Evolutionary conservation across 2,329 filamentous ascomycete species (phyloP).

Genomic region (Diaporthe sp.): DNA sequence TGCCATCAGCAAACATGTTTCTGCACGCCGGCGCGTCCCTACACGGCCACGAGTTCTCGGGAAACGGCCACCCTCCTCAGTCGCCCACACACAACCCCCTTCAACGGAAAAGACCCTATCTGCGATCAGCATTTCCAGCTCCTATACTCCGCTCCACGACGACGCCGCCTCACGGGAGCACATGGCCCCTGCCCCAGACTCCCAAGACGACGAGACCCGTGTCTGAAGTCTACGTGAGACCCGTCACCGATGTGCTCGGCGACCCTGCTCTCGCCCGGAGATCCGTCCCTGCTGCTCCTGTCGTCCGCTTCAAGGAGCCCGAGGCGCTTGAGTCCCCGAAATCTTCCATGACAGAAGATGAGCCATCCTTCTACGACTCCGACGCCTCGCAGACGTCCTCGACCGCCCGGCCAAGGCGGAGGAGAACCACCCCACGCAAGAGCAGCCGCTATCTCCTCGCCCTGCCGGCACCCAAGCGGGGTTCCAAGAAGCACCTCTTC

Average conservation of each 20-base stretch:
- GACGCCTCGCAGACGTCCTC: conserved; percentile 45
- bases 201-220: conserved; percentile 22
- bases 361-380: conserved; percentile 55
- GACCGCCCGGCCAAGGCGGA: conserved; percentile 41
- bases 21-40: conserved; percentile 68
- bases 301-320: conserved; percentile 59
- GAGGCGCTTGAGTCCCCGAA: conserved; percentile 40
- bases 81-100: conserved; percentile 44
- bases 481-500: conserved; percentile 72
- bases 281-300: conserved; percentile 38
- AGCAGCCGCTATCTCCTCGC: conserved; percentile 75
- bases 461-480: conserved; percentile 70
- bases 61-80: conserved; percentile 43
- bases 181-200: conserved; percentile 24
- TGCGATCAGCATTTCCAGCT: conserved; percentile 54
- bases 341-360: conserved; percentile 59
- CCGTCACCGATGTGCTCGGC: conserved; percentile 51
- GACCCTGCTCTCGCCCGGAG: conserved; percentile 34
- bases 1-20: conserved; percentile 58
- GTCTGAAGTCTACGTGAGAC: conserved; percentile 39
- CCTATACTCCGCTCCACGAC: conserved; percentile 44
- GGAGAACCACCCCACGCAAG: conserved; percentile 58
- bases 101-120: conserved; percentile 50
- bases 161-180: conserved; percentile 26
- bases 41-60: conserved; percentile 69